Evolutionary conservation across 352 stramenopile species (phyloP).

Genomic region (Pilasporangium apinafurcum): DNA sequence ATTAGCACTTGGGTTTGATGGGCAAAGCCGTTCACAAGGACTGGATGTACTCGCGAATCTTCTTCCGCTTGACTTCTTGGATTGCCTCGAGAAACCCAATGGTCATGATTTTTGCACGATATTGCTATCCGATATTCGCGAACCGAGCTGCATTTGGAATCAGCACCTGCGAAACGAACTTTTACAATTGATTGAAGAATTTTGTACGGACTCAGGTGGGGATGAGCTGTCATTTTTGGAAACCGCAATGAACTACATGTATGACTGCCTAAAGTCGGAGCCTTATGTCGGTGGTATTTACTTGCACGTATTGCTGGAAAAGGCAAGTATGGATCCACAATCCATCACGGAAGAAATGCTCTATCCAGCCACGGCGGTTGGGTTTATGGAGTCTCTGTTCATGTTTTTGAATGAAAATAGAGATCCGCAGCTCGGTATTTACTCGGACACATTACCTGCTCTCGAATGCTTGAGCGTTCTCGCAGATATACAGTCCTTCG

Average conservation of each 20-base stretch:
- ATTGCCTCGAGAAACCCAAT: conserved; percentile 60
- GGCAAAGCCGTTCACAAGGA: conserved; percentile 38
- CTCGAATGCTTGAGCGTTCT: conserved; percentile 69
- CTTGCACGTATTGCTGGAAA: conserved; percentile 59
- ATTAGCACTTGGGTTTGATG: conserved; percentile 48
- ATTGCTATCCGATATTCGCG: conserved; percentile 62
- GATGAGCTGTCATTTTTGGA: conserved; percentile 66
- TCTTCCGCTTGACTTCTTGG: conserved; percentile 66
- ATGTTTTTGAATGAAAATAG: conserved; percentile 76
- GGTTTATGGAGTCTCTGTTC: conserved; percentile 64
- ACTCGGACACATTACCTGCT: conserved; percentile 66
- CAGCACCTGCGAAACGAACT: conserved; percentile 50
- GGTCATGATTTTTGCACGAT: conserved; percentile 71
- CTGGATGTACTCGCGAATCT: conserved; percentile 63
- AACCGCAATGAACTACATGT: conserved; percentile 68
- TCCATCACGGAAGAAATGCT: conserved; percentile 45
- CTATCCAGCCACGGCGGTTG: conserved; percentile 40
- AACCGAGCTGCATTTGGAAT: conserved; percentile 79
- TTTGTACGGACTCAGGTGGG: conserved; percentile 43
- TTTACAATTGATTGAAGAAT: conserved; percentile 69
- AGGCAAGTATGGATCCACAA: conserved; percentile 24
- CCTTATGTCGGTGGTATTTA: conserved; percentile 69
- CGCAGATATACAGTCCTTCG: conserved; percentile 54
- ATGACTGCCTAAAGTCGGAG: conserved; percentile 69
- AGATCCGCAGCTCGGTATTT: conserved; percentile 64